phyloP scores from a whole-genome alignment of 164 flowering plant genomes.

The Stephania yunnanensis region DNA sequence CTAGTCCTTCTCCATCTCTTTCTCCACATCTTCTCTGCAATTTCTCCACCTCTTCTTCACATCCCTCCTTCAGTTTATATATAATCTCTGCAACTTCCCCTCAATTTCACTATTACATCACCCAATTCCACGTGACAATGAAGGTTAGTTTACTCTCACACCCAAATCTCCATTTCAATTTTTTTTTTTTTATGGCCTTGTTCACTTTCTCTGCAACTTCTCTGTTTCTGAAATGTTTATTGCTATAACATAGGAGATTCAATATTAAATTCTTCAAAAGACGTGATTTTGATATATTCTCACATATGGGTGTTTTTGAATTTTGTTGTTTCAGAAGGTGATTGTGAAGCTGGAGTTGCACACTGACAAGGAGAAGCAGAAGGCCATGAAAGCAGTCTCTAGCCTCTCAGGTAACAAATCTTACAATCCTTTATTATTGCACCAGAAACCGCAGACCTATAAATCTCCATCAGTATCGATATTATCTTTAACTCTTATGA shows the following conservation, averaged over 20 bases:
- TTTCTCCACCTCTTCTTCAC: background rate
- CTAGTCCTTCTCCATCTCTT: background rate
- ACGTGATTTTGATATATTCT: background rate
- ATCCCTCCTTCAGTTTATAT: background rate
- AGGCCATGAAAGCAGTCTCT: slow-evolving; percentile 71
- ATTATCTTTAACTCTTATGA: too few species aligned
- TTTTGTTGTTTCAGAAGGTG: slow-evolving; percentile 50
- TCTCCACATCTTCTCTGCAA: background rate
- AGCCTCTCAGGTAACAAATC: slow-evolving; percentile 46
- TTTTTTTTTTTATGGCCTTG: background rate
- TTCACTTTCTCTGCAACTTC: background rate
- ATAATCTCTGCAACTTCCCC: background rate
- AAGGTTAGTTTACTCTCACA: background rate
- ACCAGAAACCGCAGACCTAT: too few species aligned
- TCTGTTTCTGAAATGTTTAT: background rate
- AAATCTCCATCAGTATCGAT: background rate
- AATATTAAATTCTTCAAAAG: background rate
- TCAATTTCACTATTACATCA: background rate
- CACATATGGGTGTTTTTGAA: background rate
- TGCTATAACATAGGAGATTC: background rate
- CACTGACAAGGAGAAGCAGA: slow-evolving; percentile 67
- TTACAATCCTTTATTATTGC: too few species aligned
- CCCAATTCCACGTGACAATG: background rate
- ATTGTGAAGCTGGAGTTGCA: slow-evolving; percentile 66
- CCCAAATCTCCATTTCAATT: background rate